Evolutionary conservation across 2,329 filamentous ascomycete genomes (phyloP), one percentile per base, ranked within the genome.

Genomic region (Cercospora sp.): DNA sequence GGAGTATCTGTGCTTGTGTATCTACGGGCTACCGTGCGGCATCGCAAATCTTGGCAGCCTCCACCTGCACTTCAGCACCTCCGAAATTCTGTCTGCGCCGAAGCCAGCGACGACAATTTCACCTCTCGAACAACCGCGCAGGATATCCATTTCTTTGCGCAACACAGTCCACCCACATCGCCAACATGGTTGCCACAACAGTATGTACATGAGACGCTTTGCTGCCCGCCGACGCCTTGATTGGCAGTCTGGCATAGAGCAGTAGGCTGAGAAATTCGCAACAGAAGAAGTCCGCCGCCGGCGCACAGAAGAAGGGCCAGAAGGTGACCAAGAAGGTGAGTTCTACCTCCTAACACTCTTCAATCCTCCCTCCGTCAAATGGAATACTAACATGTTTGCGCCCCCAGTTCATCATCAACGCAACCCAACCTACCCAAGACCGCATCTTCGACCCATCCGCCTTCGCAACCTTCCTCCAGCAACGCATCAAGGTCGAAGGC

Each of bases 401-500:
- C 63, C 33, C 68, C 77, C 77, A 96, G 94, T 99, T 93, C 90
- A 90, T 97, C 88, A 98, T 99, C 92, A 97, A 99, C 88, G 94
- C 94, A 84, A 94, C 92, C 80, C 94, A 98, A 87, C 95, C 95
- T 79, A 94, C 94, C 78, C 92, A 89, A 87, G 95, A 99, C 89
- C 98, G 98, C 91, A 99, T 99, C 89, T 98, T 99, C 90, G 95
- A 99, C 84, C 90, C 97, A 83, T 90, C 92, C 79, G 94, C 94
- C 77, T 99, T 99, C 84, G 94, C 97, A 87, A 98, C 98, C 90
- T 99, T 99, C 91, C 92, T 99, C 73, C 94, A 97, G 89, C 95
- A 98, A 86, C 93, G 92, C 86, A 97, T 99, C 90, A 99, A 99
- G 92, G 93, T 99, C 78, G 95, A 97, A 78, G 94, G 94, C 86